Base-by-base conservation (phyloP, 257 asterid species). In the Plantago ovata region DNA sequence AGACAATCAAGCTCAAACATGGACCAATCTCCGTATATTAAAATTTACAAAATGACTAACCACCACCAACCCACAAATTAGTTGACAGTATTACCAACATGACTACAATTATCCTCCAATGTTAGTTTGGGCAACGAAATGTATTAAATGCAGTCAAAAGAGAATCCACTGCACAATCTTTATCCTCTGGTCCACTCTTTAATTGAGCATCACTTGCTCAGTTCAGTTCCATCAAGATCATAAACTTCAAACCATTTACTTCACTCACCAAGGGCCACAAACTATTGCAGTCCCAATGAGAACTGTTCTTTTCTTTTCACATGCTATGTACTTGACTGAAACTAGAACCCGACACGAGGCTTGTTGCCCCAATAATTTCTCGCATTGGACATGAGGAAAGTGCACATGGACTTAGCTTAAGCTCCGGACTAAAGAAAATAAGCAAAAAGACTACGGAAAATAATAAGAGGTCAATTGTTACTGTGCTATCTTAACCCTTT, bases 401-500 rank as follows among this genome's bases (percentile, higher is more conserved):
- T 50, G 38, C 20, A 22, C 42, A 48, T 38, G 45, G 45, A 53
- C 53, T 41, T 43, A 33, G 67, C 66, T 59, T 62, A 33, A 72
- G 24, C 63, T 49, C 62, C n/a, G n/a, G 45, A 38, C 51, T 45
- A 10, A 15, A 57, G 49, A 63, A 50, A 58, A 63, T 42, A 63
- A 52, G 60, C 38, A 21, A 45, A 59, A 63, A 49, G 61, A 3
- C 51, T 48, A 21, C 53, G 36, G 54, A 16, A 7, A 52, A 52
- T 32, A 58, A 52, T 44, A 23, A 13, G 50, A 55, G 53, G 33
- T 52, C 44, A 45, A 21, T 62, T 19, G 32, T 73, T 60, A 58
- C 45, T 47, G 64, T 40, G 54, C 55, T 33, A 39, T 67, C 66
- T 60, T 54, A 42, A 56, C 51, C 53, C 47, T 56, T 33, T 33